Base-by-base conservation (phyloP, 768 basidiomycete species). In the Megacollybia marginata region DNA sequence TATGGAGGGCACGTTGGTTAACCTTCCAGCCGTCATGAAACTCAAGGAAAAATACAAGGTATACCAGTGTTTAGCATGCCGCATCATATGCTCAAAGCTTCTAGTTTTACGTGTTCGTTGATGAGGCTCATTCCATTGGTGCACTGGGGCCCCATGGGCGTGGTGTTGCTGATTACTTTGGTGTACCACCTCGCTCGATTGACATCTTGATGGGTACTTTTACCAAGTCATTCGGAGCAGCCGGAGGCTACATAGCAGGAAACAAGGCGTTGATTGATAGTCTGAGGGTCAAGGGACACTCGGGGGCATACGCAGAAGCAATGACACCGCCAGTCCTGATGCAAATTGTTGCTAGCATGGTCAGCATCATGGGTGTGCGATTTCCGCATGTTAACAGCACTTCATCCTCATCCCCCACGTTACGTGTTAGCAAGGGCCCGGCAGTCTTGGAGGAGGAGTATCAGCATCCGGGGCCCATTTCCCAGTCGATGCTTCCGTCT, bases 151-250 rank as follows among this genome's bases (percentile, higher is more conserved):
- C 93, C 5, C 79, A 88, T 57, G 96, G 96, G 6, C 91, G 96
- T 34, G 96, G 96, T 51, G 88, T 99, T 9, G 82, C 85, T 47
- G 94, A 99, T 63, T 99, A 95, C 70, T 99, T 95, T 64, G 80
- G 80, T 44, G 70, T 98, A 51, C 70, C 87, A 55, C 92, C 96
- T 10, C 74, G 76, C 2, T 74, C 75, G 8, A 78, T 98, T 54
- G 96, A 99, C 61, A 76, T 99, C 54, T 80, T 96, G 54, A 99
- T 99, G 96, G 96, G 96, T 45, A 99, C 96, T 0, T 96, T 99
- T 66, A 99, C 95, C 20, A 92, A 91, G 65, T 91, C 89, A 0
- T 94, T 94, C 59, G 92, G 91, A 48, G 88, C 92, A 1, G 87
- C 93, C 0, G 95, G 95, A 43, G 95, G 96, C 3, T 98, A 98